phyloP scores from a whole-genome alignment of 108 stramenopile genomes.

The Nitzschia putrida region DNA sequence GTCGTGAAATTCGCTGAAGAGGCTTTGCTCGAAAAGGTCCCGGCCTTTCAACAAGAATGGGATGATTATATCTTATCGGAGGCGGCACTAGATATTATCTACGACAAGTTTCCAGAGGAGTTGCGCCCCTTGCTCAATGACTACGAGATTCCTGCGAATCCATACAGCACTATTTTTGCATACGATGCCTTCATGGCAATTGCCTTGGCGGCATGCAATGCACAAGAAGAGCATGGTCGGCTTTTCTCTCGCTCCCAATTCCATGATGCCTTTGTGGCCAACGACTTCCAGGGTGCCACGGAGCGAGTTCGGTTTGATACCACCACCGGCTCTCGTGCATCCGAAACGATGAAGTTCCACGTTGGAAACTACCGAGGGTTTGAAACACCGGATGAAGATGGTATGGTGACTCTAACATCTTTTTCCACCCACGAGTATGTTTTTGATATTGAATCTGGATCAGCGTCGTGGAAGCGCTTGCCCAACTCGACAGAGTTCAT shows the following conservation, averaged over 20 bases:
- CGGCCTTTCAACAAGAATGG: slow-evolving; percentile 1
- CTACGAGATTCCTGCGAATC: background rate
- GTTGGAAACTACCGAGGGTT: background rate
- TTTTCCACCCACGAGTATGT: background rate
- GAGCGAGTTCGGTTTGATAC: background rate
- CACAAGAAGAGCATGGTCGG: background rate
- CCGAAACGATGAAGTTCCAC: background rate
- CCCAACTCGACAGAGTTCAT: background rate
- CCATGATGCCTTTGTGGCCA: background rate
- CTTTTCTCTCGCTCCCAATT: background rate
- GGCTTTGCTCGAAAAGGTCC: background rate
- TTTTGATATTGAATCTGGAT: background rate
- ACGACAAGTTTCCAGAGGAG: background rate
- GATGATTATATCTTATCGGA: background rate
- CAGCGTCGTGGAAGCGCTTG: background rate
- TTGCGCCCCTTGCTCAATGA: background rate
- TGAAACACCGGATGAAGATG: slow-evolving; percentile 1
- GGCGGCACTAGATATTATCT: background rate
- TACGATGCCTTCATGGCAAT: slow-evolving; percentile 26
- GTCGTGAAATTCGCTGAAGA: background rate
- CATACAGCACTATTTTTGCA: background rate
- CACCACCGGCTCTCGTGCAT: background rate
- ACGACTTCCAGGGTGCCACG: slow-evolving; percentile 1
- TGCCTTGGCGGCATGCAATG: slow-evolving; percentile 18
- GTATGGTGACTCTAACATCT: background rate